Percentiles rank a stretch among this genome's conserved stretches.
Conservation (phyloP, 805 yeast genomes). For the Yarrowia yakushimensis region DNA sequence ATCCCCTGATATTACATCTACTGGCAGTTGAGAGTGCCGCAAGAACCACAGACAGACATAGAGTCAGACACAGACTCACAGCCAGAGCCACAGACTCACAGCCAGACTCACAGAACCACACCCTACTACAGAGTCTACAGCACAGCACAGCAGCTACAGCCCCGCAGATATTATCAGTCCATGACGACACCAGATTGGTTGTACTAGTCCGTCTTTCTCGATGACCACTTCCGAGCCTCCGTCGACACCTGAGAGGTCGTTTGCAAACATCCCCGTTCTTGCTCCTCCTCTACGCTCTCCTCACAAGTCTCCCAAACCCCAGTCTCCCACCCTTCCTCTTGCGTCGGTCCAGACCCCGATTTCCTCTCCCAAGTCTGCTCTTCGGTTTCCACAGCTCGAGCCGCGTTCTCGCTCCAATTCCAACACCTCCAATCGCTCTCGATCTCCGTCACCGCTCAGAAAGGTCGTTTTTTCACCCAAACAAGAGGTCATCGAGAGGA, state of each 20-base stretch:
- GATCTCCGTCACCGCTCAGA: conserved; percentile 5
- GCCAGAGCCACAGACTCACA: neutral
- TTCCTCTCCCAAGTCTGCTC: conserved; percentile 8
- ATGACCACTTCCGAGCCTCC: neutral
- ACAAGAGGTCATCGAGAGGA: neutral
- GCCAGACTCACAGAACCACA: no score
- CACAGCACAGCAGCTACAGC: neutral
- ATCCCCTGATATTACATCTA: conserved; percentile 13
- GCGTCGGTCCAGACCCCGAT: no score
- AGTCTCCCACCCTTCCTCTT: neutral
- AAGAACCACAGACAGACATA: neutral
- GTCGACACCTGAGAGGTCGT: neutral
- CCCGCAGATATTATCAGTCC: neutral
- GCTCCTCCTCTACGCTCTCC: neutral
- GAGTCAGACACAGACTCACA: no score
- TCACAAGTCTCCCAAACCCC: neutral
- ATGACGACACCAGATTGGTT: no score
- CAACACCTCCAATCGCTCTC: conserved; percentile 3
- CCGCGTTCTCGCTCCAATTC: conserved; percentile 9
- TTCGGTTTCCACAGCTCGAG: conserved; percentile 14
- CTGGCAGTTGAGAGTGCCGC: neutral
- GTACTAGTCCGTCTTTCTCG: no score
- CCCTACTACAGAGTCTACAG: no score
- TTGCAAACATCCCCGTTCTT: conserved; percentile 9
- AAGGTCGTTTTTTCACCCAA: conserved; percentile 15